These are phyloP conservation scores for Aspergillus bombycis DNA, from an alignment of 2,329 filamentous ascomycete species.

Conservation along the genomic window DNA sequence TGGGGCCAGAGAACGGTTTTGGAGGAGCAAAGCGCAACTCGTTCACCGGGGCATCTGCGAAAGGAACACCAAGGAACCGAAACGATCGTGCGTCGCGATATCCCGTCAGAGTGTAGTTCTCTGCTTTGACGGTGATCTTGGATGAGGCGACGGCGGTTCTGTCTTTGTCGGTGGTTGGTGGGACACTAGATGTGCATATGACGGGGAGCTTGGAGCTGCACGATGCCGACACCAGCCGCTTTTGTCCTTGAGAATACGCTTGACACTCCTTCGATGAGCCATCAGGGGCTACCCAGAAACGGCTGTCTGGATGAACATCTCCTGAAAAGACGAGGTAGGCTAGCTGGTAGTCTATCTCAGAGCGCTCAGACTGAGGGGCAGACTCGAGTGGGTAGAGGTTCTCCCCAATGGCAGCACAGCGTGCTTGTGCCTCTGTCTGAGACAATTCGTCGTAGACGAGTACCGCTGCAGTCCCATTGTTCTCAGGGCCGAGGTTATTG, in stretches of 20 bases:
- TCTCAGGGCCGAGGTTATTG: slow-evolving; percentile 28
- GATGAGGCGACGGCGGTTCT: slow-evolving; percentile 18
- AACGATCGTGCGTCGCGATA: slow-evolving; percentile 34
- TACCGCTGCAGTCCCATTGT: slow-evolving; percentile 30
- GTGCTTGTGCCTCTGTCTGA: slow-evolving; percentile 16
- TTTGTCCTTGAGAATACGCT: slow-evolving; percentile 22
- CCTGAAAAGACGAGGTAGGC: slow-evolving; percentile 26
- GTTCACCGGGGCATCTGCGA: slow-evolving; percentile 50
- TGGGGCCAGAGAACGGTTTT: slow-evolving; percentile 28
- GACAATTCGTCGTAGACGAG: slow-evolving; percentile 20
- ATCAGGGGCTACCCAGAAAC: slow-evolving; percentile 22
- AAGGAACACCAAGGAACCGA: slow-evolving; percentile 52
- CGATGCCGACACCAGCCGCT: slow-evolving; percentile 8
- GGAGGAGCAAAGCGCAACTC: slow-evolving; percentile 48
- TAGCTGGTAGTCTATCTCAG: slow-evolving; percentile 28
- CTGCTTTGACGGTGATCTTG: slow-evolving; percentile 21
- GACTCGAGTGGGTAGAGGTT: slow-evolving; percentile 20
- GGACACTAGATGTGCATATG: slow-evolving; percentile 26
- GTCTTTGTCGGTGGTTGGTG: slow-evolving; percentile 25
- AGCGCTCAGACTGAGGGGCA: slow-evolving; percentile 14
- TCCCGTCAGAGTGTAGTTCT: slow-evolving; percentile 26
- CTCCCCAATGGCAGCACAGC: slow-evolving; percentile 29
- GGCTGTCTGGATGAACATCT: slow-evolving; percentile 14
- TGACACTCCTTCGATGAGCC: slow-evolving; percentile 12
- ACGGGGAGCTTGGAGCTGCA: slow-evolving; percentile 23